phyloP scores from a whole-genome alignment of 225 moss, liverwort and hornwort genomes.

The Thuidium tamariscinum region DNA sequence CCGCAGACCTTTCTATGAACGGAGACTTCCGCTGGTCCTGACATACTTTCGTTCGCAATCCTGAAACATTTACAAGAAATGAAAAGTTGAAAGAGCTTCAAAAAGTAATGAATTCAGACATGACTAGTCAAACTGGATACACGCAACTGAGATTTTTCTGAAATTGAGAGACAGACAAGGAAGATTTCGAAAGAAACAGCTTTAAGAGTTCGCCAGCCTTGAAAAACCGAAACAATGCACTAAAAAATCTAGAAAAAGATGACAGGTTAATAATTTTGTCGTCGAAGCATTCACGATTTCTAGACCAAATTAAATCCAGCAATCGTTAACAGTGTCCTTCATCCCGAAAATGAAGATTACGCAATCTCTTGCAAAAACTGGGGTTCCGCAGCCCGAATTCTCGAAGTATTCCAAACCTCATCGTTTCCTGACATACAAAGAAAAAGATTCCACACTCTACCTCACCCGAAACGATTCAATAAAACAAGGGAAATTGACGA shows the following conservation, averaged over 20 bases:
- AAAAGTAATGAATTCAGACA: neutral
- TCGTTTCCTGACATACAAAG: neutral
- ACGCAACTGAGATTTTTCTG: neutral
- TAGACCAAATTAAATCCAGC: neutral
- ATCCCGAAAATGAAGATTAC: neutral
- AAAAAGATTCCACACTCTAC: neutral
- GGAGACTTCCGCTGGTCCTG: slow-evolving; percentile 43
- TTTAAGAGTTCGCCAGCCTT: neutral
- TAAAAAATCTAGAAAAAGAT: neutral
- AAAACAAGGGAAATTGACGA: neutral
- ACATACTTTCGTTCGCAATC: neutral
- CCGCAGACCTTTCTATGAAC: slow-evolving; percentile 29
- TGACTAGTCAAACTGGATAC: neutral
- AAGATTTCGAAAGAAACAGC: neutral
- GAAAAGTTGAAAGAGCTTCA: neutral
- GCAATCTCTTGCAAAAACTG: neutral
- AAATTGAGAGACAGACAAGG: neutral
- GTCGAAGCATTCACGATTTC: neutral
- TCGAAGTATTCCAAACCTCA: neutral
- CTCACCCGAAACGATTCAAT: neutral
- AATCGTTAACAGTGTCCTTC: neutral
- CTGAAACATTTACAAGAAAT: slow-evolving; percentile 1
- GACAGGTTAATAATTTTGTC: neutral
- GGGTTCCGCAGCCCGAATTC: neutral
- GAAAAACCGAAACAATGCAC: neutral